Evolutionary conservation across 805 yeast genomes (phyloP).

Genomic region (Myxozyma lipomycoides): DNA sequence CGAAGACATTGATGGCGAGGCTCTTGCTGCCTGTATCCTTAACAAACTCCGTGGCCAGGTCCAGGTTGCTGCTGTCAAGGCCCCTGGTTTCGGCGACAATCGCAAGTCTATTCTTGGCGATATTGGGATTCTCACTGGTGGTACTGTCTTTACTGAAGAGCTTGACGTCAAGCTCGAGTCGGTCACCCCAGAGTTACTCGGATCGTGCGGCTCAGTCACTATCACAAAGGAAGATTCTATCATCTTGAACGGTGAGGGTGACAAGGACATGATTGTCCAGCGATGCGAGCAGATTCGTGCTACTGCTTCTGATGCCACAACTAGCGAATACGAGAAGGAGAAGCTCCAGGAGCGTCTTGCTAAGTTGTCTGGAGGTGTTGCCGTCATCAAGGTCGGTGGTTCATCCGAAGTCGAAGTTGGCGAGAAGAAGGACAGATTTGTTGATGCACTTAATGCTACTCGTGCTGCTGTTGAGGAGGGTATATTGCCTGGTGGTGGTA

Average conservation of each 20-base stretch:
- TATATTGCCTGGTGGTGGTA: conserved; percentile 99
- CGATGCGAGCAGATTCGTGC: conserved; percentile 94
- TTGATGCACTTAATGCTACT: conserved; percentile 96
- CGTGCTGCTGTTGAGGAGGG: conserved; percentile 99
- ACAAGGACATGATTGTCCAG: conserved; percentile 70
- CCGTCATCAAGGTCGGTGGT: conserved; percentile 96
- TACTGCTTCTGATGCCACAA: conserved; percentile 66
- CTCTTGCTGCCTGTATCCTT: conserved; percentile 93
- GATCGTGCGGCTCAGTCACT: conserved; percentile 86
- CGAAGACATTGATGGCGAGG: conserved; percentile 97
- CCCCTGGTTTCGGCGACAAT: conserved; percentile 99
- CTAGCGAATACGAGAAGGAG: conserved; percentile 87
- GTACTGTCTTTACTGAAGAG: conserved; percentile 84
- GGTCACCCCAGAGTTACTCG: conserved; percentile 84
- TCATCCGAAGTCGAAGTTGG: conserved; percentile 96
- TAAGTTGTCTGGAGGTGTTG: conserved; percentile 96
- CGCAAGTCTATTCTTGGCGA: conserved; percentile 95
- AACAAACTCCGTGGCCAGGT: conserved; percentile 98
- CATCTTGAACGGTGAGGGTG: conserved; percentile 86
- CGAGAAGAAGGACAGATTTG: conserved; percentile 98
- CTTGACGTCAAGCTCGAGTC: conserved; percentile 92
- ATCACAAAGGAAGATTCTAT: conserved; percentile 95
- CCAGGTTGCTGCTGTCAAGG: conserved; percentile 94
- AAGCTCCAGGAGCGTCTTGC: conserved; percentile 97
- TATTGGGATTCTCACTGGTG: conserved; percentile 90